phyloP scores from a whole-genome alignment of 106 monocot genomes.

The Dendrobium chrysotoxum region DNA sequence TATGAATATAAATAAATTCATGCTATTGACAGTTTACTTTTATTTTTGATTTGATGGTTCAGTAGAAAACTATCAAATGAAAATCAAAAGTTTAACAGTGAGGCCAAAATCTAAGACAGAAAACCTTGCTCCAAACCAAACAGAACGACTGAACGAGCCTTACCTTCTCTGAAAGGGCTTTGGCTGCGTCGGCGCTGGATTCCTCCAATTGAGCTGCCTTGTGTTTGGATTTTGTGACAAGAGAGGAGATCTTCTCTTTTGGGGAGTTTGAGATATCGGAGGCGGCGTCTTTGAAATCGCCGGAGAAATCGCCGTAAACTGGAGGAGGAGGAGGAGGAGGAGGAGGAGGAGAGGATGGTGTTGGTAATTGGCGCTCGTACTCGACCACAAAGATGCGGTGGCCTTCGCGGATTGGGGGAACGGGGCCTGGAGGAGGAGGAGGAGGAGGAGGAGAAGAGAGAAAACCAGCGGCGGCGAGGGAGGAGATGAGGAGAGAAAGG shows the following conservation, averaged over 20 bases:
- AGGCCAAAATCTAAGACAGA: no score
- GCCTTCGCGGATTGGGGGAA: constrained; percentile 40
- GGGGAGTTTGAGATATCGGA: background rate
- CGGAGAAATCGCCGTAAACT: background rate
- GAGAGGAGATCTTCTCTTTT: background rate
- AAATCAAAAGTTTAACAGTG: no score
- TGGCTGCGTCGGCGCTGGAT: background rate
- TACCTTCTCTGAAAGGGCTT: background rate
- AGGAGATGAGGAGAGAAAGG: constrained; percentile 35
- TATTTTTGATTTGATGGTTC: no score
- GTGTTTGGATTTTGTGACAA: background rate
- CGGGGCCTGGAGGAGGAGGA: constrained; percentile 31
- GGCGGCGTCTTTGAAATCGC: constrained; percentile 7
- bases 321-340: background rate
- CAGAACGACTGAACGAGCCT: no score
- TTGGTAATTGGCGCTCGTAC: constrained; percentile 44
- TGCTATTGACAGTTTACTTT: no score
- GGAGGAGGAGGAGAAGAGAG: constrained; percentile 60
- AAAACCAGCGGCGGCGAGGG: constrained; percentile 59
- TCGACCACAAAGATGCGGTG: constrained; percentile 74
- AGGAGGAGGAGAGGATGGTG: background rate
- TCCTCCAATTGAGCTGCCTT: constrained; percentile 8
- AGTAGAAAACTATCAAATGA: no score
- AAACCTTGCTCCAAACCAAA: no score
- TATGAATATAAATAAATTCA: no score